Percentiles rank a stretch among this genome's conserved stretches.
These are phyloP conservation scores for Aspergillus luchuensis DNA, from an alignment of 2,329 filamentous ascomycete species.

Conservation along the genomic window DNA sequence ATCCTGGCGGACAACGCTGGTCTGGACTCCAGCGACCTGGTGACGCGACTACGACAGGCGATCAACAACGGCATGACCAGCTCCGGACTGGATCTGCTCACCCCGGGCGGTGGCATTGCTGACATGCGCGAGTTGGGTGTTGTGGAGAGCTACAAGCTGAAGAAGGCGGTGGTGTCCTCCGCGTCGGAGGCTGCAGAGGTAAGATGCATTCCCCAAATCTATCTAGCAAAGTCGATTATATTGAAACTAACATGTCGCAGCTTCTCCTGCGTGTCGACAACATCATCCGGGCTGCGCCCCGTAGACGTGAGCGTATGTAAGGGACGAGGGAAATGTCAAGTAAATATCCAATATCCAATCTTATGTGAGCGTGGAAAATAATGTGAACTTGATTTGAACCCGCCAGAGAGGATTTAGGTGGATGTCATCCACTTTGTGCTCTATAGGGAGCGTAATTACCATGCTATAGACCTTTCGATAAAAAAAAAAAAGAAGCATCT, in stretches of 20 bases:
- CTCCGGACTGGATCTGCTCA: conserved; percentile 85
- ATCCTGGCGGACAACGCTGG: conserved; percentile 98
- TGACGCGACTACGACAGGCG: conserved; percentile 85
- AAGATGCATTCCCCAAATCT: conserved; percentile 42
- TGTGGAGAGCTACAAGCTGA: conserved; percentile 97
- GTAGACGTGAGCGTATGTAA: conserved; percentile 76
- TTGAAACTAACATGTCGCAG: conserved; percentile 50
- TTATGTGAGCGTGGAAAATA: neutral
- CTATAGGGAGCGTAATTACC: conserved; percentile 16
- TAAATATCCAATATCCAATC: neutral
- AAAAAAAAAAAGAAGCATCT: conserved; percentile 20
- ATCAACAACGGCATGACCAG: conserved; percentile 94
- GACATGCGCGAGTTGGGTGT: conserved; percentile 97
- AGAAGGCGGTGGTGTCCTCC: conserved; percentile 94
- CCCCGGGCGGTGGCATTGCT: conserved; percentile 85
- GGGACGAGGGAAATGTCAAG: conserved; percentile 1
- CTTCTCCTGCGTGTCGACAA: conserved; percentile 92
- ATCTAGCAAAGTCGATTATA: too few relatives aligned
- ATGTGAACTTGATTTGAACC: conserved; percentile 11
- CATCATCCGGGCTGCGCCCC: conserved; percentile 91
- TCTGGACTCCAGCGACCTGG: conserved; percentile 90
- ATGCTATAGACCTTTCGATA: conserved; percentile 21
- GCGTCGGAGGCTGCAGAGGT: conserved; percentile 96
- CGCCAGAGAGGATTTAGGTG: conserved; percentile 8
- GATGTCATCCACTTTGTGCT: conserved; percentile 14